phyloP scores from a whole-genome alignment of 2,329 filamentous ascomycete genomes.

The Aspergillus quadricinctus region DNA sequence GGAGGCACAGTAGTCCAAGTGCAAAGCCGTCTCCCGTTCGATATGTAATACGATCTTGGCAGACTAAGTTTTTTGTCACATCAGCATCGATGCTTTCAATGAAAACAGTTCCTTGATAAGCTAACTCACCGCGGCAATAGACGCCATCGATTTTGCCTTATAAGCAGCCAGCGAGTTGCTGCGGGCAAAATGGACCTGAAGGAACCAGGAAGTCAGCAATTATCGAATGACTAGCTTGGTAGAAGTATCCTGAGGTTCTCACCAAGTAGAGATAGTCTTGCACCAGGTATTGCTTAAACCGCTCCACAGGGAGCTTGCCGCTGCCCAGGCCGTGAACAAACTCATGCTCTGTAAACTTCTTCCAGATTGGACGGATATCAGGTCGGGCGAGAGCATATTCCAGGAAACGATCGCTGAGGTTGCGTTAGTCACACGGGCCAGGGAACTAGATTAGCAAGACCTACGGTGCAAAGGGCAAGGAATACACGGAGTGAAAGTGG shows the following conservation, averaged over 20 bases:
- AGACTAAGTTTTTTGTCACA: slow-evolving; percentile 39
- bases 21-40: slow-evolving; percentile 72
- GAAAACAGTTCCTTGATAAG: not conserved
- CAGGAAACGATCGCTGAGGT: slow-evolving; percentile 63
- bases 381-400: slow-evolving; percentile 74
- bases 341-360: slow-evolving; percentile 70
- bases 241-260: slow-evolving; percentile 17
- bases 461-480: slow-evolving; percentile 55
- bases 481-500: slow-evolving; percentile 61
- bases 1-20: slow-evolving; percentile 73
- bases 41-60: slow-evolving; percentile 72
- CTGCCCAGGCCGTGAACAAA: slow-evolving; percentile 75
- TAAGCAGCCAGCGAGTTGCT: slow-evolving; percentile 82
- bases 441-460: slow-evolving; percentile 16
- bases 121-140: slow-evolving; percentile 63
- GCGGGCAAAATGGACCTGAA: slow-evolving; percentile 76
- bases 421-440: slow-evolving; percentile 24
- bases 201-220: slow-evolving; percentile 1
- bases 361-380: slow-evolving; percentile 72
- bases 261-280: slow-evolving; percentile 92
- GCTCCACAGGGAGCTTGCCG: slow-evolving; percentile 67
- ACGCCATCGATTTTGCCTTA: slow-evolving; percentile 69
- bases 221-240: not conserved
- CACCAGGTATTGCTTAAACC: slow-evolving; percentile 83
- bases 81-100: not conserved